Evolutionary conservation across 2,329 filamentous ascomycete species (phyloP).

Genomic region (Fusarium armeniacum): DNA sequence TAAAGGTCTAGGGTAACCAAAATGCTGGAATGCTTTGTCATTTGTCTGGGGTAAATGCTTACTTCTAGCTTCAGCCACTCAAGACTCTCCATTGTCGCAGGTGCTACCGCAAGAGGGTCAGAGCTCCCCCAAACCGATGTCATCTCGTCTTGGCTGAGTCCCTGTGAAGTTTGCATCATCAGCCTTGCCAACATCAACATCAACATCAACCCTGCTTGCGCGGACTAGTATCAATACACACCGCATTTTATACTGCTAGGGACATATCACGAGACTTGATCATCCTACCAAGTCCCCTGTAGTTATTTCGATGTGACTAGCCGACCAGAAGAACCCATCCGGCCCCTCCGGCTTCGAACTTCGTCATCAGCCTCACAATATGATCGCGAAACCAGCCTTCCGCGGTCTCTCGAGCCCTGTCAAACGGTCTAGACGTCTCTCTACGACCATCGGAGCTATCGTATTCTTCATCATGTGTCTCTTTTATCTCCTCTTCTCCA

Average conservation of each 20-base stretch:
- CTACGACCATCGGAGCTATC: slow-evolving; percentile 36
- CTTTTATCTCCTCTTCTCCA: slow-evolving; percentile 48
- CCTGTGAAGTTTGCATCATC: slow-evolving; percentile 24
- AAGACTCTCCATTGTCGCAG: slow-evolving; percentile 16
- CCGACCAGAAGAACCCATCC: slow-evolving; percentile 39
- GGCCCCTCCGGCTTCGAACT: slow-evolving; percentile 34
- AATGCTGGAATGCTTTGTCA: slow-evolving; percentile 19
- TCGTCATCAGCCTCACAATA: slow-evolving; percentile 28
- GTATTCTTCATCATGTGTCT: slow-evolving; percentile 49
- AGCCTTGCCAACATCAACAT: slow-evolving; percentile 38
- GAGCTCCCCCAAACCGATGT: slow-evolving; percentile 39
- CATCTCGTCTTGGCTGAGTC: slow-evolving; percentile 25
- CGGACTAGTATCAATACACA: slow-evolving; percentile 1
- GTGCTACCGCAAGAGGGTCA: slow-evolving; percentile 34
- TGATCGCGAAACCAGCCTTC: slow-evolving; percentile 40
- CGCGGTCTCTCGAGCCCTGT: slow-evolving; percentile 35
- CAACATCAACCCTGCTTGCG: slow-evolving; percentile 4
- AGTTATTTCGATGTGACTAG: slow-evolving; percentile 41
- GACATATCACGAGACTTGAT: slow-evolving; percentile 1
- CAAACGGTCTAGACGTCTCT: slow-evolving; percentile 39
- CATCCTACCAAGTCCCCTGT: neutral
- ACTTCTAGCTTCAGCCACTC: slow-evolving; percentile 28
- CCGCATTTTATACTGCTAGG: neutral
- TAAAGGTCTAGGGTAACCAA: slow-evolving; percentile 24
- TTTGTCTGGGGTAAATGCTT: slow-evolving; percentile 11